Evolutionary conservation across 768 basidiomycete species (phyloP).

Genomic region (Amanita inopinata): DNA sequence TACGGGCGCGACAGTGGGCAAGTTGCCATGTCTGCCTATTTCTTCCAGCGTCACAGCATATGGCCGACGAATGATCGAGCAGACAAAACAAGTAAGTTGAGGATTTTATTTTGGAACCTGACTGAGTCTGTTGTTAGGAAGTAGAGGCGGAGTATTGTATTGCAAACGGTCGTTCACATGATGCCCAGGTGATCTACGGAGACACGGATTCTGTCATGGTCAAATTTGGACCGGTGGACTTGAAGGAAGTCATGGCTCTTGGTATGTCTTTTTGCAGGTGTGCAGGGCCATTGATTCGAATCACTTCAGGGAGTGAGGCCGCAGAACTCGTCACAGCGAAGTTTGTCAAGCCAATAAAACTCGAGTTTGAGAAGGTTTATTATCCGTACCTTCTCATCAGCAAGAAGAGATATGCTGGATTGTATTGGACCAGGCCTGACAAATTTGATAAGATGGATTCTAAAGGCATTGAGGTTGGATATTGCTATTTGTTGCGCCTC

Average conservation of each 20-base stretch:
- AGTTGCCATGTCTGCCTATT: constrained; percentile 90
- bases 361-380: constrained; percentile 99
- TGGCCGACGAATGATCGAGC: constrained; percentile 98
- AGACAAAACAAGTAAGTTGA: constrained; percentile 69
- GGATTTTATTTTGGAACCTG: not conserved
- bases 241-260: constrained; percentile 80
- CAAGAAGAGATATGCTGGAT: constrained; percentile 97
- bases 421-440: constrained; percentile 94
- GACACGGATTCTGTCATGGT: constrained; percentile 99
- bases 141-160: constrained; percentile 84
- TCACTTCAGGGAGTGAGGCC: constrained; percentile 69
- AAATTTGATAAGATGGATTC: constrained; percentile 99
- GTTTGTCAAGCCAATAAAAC: constrained; percentile 93
- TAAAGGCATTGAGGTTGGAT: constrained; percentile 91
- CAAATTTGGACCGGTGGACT: constrained; percentile 84
- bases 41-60: constrained; percentile 94
- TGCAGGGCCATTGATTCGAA: not conserved
- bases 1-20: constrained; percentile 95
- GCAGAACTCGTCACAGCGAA: constrained; percentile 85
- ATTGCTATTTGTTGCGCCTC: not conserved
- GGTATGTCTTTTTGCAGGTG: constrained; percentile 36
- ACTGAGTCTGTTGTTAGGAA: constrained; percentile 35
- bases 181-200: constrained; percentile 95
- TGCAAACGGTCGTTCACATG: constrained; percentile 75
- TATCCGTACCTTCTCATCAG: constrained; percentile 96